phyloP scores from a whole-genome alignment of 2,329 filamentous ascomycete genomes.

The Trichoderma sp. region DNA sequence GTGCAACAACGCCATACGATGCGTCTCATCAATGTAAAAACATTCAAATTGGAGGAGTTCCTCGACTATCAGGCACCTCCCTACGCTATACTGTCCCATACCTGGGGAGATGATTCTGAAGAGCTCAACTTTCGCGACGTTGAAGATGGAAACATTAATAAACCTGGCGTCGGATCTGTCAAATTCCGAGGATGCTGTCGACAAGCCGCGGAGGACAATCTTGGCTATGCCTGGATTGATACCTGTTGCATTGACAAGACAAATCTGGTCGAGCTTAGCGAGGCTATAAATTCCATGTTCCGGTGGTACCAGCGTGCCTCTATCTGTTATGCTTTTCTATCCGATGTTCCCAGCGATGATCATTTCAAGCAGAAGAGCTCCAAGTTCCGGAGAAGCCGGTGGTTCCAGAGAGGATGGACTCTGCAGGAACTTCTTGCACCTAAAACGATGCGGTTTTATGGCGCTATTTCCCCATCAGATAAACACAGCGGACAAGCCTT shows the following conservation, averaged over 20 bases:
- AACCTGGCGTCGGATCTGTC: neutral
- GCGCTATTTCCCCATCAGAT: neutral
- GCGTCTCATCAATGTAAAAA: conserved; percentile 29
- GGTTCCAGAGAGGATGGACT: conserved; percentile 31
- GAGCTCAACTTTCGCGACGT: conserved; percentile 12
- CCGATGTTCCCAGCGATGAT: conserved; percentile 17
- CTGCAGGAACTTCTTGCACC: conserved; percentile 32
- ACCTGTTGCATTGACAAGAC: conserved; percentile 27
- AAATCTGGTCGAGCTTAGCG: conserved; percentile 22
- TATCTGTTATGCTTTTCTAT: conserved; percentile 24
- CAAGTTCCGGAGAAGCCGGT: conserved; percentile 24
- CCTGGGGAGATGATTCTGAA: conserved; percentile 28
- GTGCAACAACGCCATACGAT: conserved; percentile 16
- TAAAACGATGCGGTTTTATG: conserved; percentile 26
- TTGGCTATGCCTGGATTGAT: conserved; percentile 26
- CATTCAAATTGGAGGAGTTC: conserved; percentile 27
- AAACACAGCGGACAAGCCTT: neutral
- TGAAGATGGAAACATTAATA: neutral
- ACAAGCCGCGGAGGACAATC: conserved; percentile 25
- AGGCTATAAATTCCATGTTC: conserved; percentile 28
- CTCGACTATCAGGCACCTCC: conserved; percentile 23
- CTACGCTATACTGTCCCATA: conserved; percentile 38
- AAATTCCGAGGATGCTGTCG: conserved; percentile 5
- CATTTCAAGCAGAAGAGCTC: neutral
- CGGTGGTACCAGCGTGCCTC: conserved; percentile 22